These are phyloP conservation scores for Aaosphaeria arxii DNA, from an alignment of 2,329 filamentous ascomycete species.

Conservation along the genomic window DNA sequence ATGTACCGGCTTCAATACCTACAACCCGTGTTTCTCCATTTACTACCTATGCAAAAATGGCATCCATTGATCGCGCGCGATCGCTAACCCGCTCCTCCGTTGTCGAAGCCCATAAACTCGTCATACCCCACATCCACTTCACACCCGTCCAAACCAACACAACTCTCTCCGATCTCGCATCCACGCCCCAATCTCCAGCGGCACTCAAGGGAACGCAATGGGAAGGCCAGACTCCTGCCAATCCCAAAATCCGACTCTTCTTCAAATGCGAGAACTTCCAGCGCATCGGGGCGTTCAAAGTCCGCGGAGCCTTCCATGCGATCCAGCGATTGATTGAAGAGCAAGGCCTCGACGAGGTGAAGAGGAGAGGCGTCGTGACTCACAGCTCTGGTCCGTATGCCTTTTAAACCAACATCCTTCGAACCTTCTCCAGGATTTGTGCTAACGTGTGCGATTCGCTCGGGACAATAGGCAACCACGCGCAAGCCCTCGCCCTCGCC, in stretches of 20 bases:
- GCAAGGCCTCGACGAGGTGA: slow-evolving; percentile 33
- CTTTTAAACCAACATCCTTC: not conserved
- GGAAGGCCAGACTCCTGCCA: slow-evolving; percentile 56
- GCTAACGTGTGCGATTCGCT: not conserved
- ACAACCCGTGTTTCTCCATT: too few species aligned
- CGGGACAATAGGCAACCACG: slow-evolving; percentile 72
- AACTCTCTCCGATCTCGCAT: slow-evolving; percentile 73
- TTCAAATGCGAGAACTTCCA: slow-evolving; percentile 98
- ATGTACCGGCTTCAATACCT: too few species aligned
- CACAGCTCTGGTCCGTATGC: slow-evolving; percentile 74
- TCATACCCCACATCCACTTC: slow-evolving; percentile 72
- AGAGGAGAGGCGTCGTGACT: slow-evolving; percentile 74
- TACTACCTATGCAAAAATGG: too few species aligned
- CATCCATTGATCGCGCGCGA: slow-evolving; percentile 20
- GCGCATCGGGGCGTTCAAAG: slow-evolving; percentile 89
- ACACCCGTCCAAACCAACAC: slow-evolving; percentile 81
- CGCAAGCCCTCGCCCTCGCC: slow-evolving; percentile 85
- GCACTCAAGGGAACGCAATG: slow-evolving; percentile 57
- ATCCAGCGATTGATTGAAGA: slow-evolving; percentile 67
- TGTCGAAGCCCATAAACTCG: slow-evolving; percentile 66
- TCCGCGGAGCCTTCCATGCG: slow-evolving; percentile 85
- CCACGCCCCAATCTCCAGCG: slow-evolving; percentile 59
- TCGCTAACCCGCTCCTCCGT: slow-evolving; percentile 72
- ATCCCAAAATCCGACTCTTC: slow-evolving; percentile 69
- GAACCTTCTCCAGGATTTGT: slow-evolving; percentile 2